Percentiles rank a stretch among this genome's conserved stretches.
Evolutionary conservation across 345 rosid species (phyloP).

Genomic region (Hibiscus tridactylites): DNA sequence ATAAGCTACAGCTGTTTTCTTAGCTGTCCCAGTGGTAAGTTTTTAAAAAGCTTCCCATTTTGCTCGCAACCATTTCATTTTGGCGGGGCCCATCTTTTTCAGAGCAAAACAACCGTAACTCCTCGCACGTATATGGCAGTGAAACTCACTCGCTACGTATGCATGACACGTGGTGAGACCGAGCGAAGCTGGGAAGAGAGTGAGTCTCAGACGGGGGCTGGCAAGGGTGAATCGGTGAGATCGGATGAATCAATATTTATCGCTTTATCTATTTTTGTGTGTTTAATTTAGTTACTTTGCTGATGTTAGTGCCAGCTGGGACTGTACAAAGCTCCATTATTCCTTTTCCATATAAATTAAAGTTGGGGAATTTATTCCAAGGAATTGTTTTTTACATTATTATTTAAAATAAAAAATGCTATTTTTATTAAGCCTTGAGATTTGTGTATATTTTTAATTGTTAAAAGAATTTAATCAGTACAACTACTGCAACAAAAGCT

Average conservation of each 20-base stretch:
- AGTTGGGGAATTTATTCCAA: conserved; percentile 6
- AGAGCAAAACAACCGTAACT: not conserved
- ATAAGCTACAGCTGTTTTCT: conserved; percentile 28
- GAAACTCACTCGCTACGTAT: not conserved
- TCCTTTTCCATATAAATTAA: not conserved
- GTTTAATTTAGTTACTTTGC: conserved; percentile 10
- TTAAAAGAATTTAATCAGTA: not conserved
- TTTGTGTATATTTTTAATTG: conserved; percentile 1
- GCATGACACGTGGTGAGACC: not conserved
- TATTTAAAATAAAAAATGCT: no score
- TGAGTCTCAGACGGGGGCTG: not conserved
- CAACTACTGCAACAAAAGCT: not conserved
- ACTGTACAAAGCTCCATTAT: conserved; percentile 5
- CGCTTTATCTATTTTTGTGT: conserved; percentile 9
- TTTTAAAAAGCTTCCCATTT: conserved; percentile 11
- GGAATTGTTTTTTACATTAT: not conserved
- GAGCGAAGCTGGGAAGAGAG: not conserved
- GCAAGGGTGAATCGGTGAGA: not conserved
- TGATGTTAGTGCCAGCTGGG: conserved; percentile 30
- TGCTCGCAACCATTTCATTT: conserved; percentile 12
- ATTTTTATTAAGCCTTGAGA: not conserved
- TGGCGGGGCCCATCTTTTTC: not conserved
- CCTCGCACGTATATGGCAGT: not conserved
- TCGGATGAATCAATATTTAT: not conserved
- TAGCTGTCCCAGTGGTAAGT: conserved; percentile 37